phyloP scores from a whole-genome alignment of 169 alveolate species.

The Blepharisma undulans region DNA sequence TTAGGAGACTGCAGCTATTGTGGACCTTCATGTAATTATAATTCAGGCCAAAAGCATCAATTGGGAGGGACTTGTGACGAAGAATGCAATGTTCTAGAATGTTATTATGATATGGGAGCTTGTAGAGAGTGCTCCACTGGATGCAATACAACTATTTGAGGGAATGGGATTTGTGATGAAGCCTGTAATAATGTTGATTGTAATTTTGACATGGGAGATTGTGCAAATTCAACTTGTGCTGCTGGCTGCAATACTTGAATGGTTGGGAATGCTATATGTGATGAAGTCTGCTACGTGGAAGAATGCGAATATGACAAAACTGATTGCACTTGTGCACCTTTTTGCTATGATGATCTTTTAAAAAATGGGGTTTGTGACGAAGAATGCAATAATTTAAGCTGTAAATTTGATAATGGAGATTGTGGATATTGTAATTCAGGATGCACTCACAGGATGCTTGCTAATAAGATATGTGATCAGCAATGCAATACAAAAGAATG shows the following conservation, averaged over 20 bases:
- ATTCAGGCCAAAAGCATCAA: not conserved
- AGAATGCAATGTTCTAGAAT: constrained; percentile 15
- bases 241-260: not conserved
- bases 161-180: constrained; percentile 36
- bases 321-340: constrained; percentile 16
- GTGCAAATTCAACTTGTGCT: not conserved
- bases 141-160: not conserved
- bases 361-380: not conserved
- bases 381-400: not conserved
- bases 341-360: constrained; percentile 1
- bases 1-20: constrained; percentile 21
- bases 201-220: not conserved
- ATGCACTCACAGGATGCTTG: constrained; percentile 7
- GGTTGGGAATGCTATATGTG: not conserved
- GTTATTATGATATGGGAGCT: not conserved
- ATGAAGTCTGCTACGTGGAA: not conserved
- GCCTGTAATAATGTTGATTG: constrained; percentile 30
- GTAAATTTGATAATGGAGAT: not conserved
- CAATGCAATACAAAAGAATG: constrained; percentile 13
- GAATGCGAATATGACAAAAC: not conserved
- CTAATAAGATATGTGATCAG: not conserved
- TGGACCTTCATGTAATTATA: not conserved
- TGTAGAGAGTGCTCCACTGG: not conserved
- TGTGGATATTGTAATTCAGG: constrained; percentile 13
- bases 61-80: not conserved